Percentiles rank a stretch among this genome's conserved stretches.
phyloP scores from a whole-genome alignment of 768 basidiomycete genomes.

The Rhodotorula babjevae region DNA sequence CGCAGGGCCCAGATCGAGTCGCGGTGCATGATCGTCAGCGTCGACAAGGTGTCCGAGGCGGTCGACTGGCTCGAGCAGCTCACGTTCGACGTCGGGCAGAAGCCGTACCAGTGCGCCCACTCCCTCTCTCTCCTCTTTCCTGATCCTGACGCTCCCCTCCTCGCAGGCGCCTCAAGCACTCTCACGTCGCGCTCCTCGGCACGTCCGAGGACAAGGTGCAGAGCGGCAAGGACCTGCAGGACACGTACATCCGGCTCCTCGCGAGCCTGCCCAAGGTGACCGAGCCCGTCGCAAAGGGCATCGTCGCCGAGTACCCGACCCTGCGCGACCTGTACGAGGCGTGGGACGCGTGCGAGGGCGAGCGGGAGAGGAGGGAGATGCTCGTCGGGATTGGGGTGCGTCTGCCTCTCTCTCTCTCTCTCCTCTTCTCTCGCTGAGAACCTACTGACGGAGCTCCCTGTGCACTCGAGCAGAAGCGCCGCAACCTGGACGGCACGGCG shows the following conservation, averaged over 20 bases:
- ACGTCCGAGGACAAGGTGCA: conserved; percentile 24
- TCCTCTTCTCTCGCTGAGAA: not conserved
- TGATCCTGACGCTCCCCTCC: too few species aligned
- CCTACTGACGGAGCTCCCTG: not conserved
- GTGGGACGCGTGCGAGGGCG: conserved; percentile 7
- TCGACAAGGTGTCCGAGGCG: conserved; percentile 24
- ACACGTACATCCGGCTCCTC: conserved; percentile 43
- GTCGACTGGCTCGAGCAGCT: conserved; percentile 39
- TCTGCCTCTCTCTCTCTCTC: not conserved
- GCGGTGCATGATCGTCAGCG: conserved; percentile 28
- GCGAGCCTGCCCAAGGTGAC: conserved; percentile 35
- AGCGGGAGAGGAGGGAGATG: conserved; percentile 24
- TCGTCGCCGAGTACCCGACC: conserved; percentile 38
- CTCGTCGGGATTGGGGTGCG: conserved; percentile 29
- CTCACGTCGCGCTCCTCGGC: conserved; percentile 24
- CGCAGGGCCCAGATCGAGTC: conserved; percentile 21
- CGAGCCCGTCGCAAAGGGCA: conserved; percentile 33
- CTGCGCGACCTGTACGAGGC: conserved; percentile 36
- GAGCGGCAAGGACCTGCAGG: conserved; percentile 33
- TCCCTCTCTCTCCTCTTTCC: not conserved
- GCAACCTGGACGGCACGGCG: conserved; percentile 23
- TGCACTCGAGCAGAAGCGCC: conserved; percentile 16
- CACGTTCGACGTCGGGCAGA: conserved; percentile 31
- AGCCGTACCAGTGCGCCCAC: conserved; percentile 34
- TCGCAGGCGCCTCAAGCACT: conserved; percentile 25